Conservation (phyloP, 345 rosid genomes). For the Lumnitzera littorea region DNA sequence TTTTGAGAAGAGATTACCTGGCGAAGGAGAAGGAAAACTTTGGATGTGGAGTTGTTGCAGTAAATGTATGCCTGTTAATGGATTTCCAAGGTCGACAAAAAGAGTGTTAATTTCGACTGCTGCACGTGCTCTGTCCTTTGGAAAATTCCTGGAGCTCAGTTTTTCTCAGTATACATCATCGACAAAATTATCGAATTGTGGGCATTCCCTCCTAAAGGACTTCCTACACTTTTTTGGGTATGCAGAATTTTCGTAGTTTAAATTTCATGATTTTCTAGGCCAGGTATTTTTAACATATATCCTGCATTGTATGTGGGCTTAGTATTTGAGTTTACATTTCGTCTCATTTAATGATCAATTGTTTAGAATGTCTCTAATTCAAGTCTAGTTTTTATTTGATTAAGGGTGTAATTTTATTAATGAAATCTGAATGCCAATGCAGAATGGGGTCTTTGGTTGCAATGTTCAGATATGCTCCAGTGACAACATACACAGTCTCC, state of each 20-base stretch:
- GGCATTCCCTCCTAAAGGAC: slow-evolving; percentile 75
- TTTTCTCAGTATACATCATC: slow-evolving; percentile 45
- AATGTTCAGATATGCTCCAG: slow-evolving; percentile 75
- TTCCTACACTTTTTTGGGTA: slow-evolving; percentile 97
- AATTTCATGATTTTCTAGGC: not conserved
- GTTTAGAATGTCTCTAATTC: no score
- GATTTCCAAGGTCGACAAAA: slow-evolving; percentile 52
- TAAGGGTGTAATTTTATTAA: no score
- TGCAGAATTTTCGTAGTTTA: slow-evolving; percentile 2
- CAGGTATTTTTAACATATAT: not conserved
- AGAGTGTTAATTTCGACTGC: slow-evolving; percentile 71
- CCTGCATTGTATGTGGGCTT: no score
- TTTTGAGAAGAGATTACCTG: slow-evolving; percentile 34
- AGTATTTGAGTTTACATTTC: no score
- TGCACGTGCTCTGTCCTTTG: slow-evolving; percentile 76
- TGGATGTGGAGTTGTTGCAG: slow-evolving; percentile 99
- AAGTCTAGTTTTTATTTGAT: no score
- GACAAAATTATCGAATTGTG: slow-evolving; percentile 50
- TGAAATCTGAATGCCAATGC: slow-evolving; percentile 12
- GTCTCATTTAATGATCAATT: no score
- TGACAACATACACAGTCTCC: slow-evolving; percentile 56
- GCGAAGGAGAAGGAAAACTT: slow-evolving; percentile 68
- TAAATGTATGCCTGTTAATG: slow-evolving; percentile 54
- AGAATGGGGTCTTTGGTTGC: slow-evolving; percentile 87
- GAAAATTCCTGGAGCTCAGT: slow-evolving; percentile 94